Evolutionary conservation across 352 stramenopile species (phyloP).

Genomic region (Phytophthora rubi): DNA sequence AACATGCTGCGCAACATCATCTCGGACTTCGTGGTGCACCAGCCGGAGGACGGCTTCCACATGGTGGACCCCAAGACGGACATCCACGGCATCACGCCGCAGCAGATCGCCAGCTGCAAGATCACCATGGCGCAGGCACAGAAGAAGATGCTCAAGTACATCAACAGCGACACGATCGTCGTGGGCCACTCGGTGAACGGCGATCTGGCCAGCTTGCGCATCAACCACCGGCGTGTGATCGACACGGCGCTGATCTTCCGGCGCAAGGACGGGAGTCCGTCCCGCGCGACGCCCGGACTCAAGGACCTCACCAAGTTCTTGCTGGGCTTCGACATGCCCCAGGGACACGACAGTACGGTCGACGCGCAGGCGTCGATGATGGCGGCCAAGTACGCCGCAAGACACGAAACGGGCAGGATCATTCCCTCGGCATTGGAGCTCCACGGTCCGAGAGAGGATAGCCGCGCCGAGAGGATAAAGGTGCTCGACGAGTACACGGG

Average conservation of each 20-base stretch:
- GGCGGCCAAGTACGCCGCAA: slow-evolving; percentile 78
- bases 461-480: neutral
- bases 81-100: slow-evolving; percentile 83
- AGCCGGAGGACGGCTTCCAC: slow-evolving; percentile 62
- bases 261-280: slow-evolving; percentile 49
- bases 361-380: slow-evolving; percentile 89
- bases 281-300: slow-evolving; percentile 63
- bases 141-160: slow-evolving; percentile 88
- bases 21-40: slow-evolving; percentile 84
- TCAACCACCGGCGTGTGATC: slow-evolving; percentile 81
- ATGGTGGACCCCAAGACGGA: slow-evolving; percentile 84
- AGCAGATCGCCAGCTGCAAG: slow-evolving; percentile 73
- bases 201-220: slow-evolving; percentile 75
- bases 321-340: slow-evolving; percentile 84
- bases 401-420: slow-evolving; percentile 60
- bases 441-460: slow-evolving; percentile 46
- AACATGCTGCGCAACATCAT: slow-evolving; percentile 77
- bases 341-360: slow-evolving; percentile 86
- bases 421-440: slow-evolving; percentile 75
- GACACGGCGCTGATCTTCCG: slow-evolving; percentile 86
- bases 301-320: slow-evolving; percentile 83
- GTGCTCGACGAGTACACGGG: slow-evolving; percentile 33
- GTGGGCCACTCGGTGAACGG: slow-evolving; percentile 84
- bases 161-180: slow-evolving; percentile 82
- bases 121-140: slow-evolving; percentile 80